Percentiles rank a stretch among this genome's conserved stretches.
These are phyloP conservation scores for Saccharomyces hybrid DNA, from an alignment of 1,139 yeast species.

Conservation along the genomic window DNA sequence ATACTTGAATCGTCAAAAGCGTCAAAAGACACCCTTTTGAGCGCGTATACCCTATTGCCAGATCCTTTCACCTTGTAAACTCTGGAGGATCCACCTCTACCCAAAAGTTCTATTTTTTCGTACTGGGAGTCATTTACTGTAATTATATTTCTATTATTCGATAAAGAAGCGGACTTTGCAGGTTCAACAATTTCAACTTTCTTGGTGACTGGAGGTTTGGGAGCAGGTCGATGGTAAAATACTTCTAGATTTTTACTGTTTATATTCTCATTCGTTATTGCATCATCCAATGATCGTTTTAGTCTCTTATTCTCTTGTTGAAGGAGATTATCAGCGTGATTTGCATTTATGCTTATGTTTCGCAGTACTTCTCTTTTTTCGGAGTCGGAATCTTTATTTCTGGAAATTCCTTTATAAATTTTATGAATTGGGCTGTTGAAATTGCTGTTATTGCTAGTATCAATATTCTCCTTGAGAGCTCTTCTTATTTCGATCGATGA, in stretches of 20 bases:
- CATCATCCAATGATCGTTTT: not conserved
- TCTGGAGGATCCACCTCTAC: slow-evolving; percentile 90
- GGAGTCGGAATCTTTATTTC: slow-evolving; percentile 4
- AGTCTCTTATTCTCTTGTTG: slow-evolving; percentile 3
- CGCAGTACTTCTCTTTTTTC: slow-evolving; percentile 25
- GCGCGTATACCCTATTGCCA: slow-evolving; percentile 58
- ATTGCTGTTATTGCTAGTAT: not conserved
- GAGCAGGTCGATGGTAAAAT: slow-evolving; percentile 4
- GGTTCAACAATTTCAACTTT: slow-evolving; percentile 28
- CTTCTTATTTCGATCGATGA: slow-evolving; percentile 1
- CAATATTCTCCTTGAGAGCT: not conserved
- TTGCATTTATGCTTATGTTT: slow-evolving; percentile 24
- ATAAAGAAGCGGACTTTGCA: slow-evolving; percentile 5
- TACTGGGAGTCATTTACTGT: slow-evolving; percentile 55
- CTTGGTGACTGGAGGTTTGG: slow-evolving; percentile 9
- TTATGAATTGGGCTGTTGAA: not conserved
- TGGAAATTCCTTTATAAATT: slow-evolving; percentile 1
- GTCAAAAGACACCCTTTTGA: slow-evolving; percentile 74
- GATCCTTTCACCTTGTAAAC: slow-evolving; percentile 72
- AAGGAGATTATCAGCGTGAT: slow-evolving; percentile 4
- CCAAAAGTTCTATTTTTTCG: slow-evolving; percentile 70
- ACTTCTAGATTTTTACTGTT: slow-evolving; percentile 1
- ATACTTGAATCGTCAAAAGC: slow-evolving; percentile 71
- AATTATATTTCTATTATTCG: slow-evolving; percentile 19
- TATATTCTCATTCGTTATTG: not conserved